Evolutionary conservation across 2,329 filamentous ascomycete genomes (phyloP).

Genomic region (Claviceps pazoutovae): DNA sequence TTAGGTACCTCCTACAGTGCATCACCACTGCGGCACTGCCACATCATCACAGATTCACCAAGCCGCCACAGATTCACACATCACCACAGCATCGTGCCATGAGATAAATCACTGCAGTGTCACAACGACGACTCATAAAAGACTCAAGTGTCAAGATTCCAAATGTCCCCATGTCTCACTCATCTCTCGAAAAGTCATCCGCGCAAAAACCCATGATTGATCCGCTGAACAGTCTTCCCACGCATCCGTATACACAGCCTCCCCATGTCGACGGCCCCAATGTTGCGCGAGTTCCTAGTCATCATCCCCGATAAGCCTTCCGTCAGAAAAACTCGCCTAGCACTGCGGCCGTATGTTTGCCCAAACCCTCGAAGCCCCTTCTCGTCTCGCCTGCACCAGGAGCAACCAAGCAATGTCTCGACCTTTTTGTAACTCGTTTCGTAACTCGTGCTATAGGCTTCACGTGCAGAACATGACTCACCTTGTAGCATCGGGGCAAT

Average conservation of each 20-base stretch:
- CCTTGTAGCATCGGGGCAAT: slow-evolving; percentile 37
- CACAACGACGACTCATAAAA: not conserved
- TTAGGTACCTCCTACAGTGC: too few relatives aligned
- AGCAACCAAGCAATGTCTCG: not conserved
- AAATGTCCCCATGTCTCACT: slow-evolving; percentile 7
- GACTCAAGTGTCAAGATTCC: not conserved
- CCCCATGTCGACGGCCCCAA: slow-evolving; percentile 18
- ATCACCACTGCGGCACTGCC: too few relatives aligned
- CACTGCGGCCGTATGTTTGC: slow-evolving; percentile 39
- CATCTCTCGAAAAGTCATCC: not conserved
- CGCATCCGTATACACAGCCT: slow-evolving; percentile 8
- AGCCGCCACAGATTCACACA: too few relatives aligned
- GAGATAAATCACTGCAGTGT: not conserved
- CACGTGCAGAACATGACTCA: slow-evolving; percentile 46
- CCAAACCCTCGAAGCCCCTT: not conserved
- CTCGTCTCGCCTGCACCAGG: not conserved
- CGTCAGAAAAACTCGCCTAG: slow-evolving; percentile 44
- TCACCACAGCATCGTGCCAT: too few relatives aligned
- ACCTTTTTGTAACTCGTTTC: not conserved
- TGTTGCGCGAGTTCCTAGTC: slow-evolving; percentile 52
- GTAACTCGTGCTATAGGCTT: slow-evolving; percentile 7
- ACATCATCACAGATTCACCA: too few relatives aligned
- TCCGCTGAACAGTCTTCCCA: not conserved
- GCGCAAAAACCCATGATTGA: slow-evolving; percentile 2
- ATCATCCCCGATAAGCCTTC: slow-evolving; percentile 54